These are phyloP conservation scores for Gnaphalium uliginosum DNA, from an alignment of 129 eudicot genomes.

Conservation along the genomic window DNA sequence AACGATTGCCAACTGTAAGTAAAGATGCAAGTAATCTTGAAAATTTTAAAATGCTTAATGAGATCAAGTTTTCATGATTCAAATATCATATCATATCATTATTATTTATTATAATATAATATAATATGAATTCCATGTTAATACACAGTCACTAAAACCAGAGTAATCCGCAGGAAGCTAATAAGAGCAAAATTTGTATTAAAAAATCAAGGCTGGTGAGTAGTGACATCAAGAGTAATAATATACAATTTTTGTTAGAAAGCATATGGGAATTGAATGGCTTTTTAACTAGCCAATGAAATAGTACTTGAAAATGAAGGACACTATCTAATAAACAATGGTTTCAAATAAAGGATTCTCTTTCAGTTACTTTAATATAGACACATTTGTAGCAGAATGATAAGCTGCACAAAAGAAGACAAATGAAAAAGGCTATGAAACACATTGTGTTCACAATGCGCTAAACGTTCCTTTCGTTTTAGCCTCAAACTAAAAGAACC, in stretches of 20 bases:
- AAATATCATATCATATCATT: constrained; percentile 1
- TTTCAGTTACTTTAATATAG: not conserved
- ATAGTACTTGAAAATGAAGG: constrained; percentile 13
- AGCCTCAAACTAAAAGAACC: no score
- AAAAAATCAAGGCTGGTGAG: constrained; percentile 14
- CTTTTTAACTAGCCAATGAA: constrained; percentile 17
- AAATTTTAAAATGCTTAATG: not conserved
- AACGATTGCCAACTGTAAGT: not conserved
- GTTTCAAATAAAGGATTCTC: not conserved
- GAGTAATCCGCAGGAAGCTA: not conserved
- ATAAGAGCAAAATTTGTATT: not conserved
- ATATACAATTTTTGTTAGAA: constrained; percentile 1
- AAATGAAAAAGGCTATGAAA: constrained; percentile 18
- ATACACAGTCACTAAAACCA: not conserved
- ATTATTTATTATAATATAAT: no score
- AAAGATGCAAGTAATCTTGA: not conserved
- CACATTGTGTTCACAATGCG: not conserved
- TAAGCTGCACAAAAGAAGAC: constrained; percentile 24
- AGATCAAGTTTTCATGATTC: constrained; percentile 1
- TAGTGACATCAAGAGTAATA: constrained; percentile 16
- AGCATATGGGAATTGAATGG: not conserved
- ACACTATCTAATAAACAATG: constrained; percentile 17
- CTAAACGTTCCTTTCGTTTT: not conserved
- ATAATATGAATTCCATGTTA: constrained; percentile 20
- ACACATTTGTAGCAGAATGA: constrained; percentile 4